Conservation (phyloP, 805 yeast genomes). For the Starmerella sirachaensis region DNA sequence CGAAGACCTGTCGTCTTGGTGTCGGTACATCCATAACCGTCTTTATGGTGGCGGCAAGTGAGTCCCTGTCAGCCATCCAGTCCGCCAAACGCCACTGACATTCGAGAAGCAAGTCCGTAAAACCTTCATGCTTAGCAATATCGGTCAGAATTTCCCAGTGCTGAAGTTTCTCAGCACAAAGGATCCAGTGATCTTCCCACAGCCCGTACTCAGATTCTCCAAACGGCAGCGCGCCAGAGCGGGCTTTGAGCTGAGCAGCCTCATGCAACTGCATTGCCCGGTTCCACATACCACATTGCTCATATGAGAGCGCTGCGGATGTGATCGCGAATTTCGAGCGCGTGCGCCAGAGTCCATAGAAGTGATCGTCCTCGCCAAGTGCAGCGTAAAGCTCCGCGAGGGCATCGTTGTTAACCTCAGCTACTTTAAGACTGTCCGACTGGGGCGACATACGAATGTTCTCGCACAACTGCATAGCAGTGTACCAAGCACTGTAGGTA, state of each 20-base stretch:
- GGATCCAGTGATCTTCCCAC: conserved; percentile 99
- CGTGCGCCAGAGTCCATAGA: conserved; percentile 95
- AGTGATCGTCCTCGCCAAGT: conserved; percentile 89
- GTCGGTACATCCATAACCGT: conserved; percentile 98
- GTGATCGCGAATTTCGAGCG: conserved; percentile 91
- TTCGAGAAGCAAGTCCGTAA: conserved; percentile 85
- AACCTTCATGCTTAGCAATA: conserved; percentile 94
- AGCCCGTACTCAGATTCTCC: conserved; percentile 88
- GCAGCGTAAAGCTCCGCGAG: conserved; percentile 77
- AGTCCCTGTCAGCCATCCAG: conserved; percentile 91
- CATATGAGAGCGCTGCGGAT: conserved; percentile 81
- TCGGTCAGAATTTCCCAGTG: conserved; percentile 98
- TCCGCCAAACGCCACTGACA: conserved; percentile 99
- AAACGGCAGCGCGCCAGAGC: conserved; percentile 89
- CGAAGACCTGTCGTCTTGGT: conserved; percentile 90
- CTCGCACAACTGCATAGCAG: conserved; percentile 75
- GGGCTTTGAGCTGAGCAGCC: conserved; percentile 89
- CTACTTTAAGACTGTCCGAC: conserved; percentile 59
- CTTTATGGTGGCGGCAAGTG: conserved; percentile 84
- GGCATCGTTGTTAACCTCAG: conserved; percentile 83
- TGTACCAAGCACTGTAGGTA: conserved; percentile 84
- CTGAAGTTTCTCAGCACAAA: conserved; percentile 91
- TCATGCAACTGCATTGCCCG: conserved; percentile 89
- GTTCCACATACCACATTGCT: conserved; percentile 91
- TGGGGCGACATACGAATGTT: conserved; percentile 47